phyloP scores from a whole-genome alignment of 2,329 filamentous ascomycete genomes.

The Juglanconis sp. region DNA sequence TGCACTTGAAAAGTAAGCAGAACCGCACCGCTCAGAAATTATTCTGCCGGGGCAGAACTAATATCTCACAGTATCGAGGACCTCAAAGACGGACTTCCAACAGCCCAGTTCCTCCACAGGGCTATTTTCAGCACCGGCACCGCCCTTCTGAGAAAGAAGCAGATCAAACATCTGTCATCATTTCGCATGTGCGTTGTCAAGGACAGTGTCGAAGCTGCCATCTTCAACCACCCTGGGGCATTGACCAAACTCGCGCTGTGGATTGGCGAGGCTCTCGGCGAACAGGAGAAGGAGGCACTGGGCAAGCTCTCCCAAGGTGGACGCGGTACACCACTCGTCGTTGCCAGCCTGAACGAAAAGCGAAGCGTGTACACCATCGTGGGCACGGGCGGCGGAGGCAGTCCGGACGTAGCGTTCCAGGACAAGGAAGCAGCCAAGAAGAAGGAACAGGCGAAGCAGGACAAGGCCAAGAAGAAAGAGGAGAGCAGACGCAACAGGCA shows the following conservation, averaged over 20 bases:
- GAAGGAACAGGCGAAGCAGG: conserved; percentile 59
- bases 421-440: conserved; percentile 65
- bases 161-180: conserved; percentile 86
- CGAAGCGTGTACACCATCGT: conserved; percentile 89
- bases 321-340: conserved; percentile 79
- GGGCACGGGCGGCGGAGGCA: conserved; percentile 83
- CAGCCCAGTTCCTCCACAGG: conserved; percentile 83
- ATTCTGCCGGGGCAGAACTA: conserved; percentile 28
- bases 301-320: conserved; percentile 67
- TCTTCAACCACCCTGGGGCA: conserved; percentile 91
- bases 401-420: conserved; percentile 66
- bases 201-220: conserved; percentile 83
- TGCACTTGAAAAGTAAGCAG: conserved; percentile 63
- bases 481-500: conserved; percentile 55
- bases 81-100: conserved; percentile 72
- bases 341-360: conserved; percentile 84
- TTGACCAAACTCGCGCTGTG: conserved; percentile 91
- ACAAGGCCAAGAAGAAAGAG: conserved; percentile 60
- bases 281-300: conserved; percentile 77
- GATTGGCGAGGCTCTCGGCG: conserved; percentile 87
- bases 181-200: conserved; percentile 96
- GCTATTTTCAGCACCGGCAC: conserved; percentile 93
- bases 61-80: conserved; percentile 63
- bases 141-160: conserved; percentile 84
- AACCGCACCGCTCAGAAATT: conserved; percentile 39